These are phyloP conservation scores for Skeletonema marinoi DNA, from an alignment of 108 stramenopile genomes.

Conservation along the genomic window DNA sequence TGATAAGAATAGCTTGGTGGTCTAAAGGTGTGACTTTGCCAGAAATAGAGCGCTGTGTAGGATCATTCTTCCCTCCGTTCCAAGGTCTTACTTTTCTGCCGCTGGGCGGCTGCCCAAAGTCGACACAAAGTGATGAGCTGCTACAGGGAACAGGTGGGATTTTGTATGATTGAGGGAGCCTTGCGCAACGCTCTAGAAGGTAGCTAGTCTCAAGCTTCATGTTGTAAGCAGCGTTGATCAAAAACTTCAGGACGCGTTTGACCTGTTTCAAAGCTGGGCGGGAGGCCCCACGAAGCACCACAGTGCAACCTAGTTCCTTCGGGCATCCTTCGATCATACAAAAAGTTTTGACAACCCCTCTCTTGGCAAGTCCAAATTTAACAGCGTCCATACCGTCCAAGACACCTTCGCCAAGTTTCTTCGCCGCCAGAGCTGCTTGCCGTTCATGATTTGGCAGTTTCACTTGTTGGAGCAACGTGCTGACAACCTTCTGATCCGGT, in stretches of 20 bases:
- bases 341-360: conserved; percentile 83
- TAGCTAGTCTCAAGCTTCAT: conserved; percentile 93
- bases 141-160: conserved; percentile 50
- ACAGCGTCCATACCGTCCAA: conserved; percentile 85
- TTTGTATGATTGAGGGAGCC: conserved; percentile 58
- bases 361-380: conserved; percentile 75
- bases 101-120: conserved; percentile 72
- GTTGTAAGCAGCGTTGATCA: conserved; percentile 91
- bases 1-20: conserved; percentile 93
- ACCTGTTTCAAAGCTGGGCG: conserved; percentile 83
- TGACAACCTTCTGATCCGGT: conserved; percentile 47
- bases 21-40: conserved; percentile 82
- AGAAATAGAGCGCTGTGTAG: conserved; percentile 58
- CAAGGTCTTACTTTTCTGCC: conserved; percentile 79
- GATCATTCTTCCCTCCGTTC: conserved; percentile 81
- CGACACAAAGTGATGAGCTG: conserved; percentile 79
- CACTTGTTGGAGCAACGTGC: conserved; percentile 43
- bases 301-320: conserved; percentile 87
- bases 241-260: conserved; percentile 84
- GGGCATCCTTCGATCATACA: conserved; percentile 93
- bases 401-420: conserved; percentile 75
- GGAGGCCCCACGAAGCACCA: conserved; percentile 88
- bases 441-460: conserved; percentile 65
- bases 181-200: conserved; percentile 83
- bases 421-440: conserved; percentile 80